These are phyloP conservation scores for Psilocybe tampanensis DNA, from an alignment of 768 basidiomycete genomes.

Conservation along the genomic window DNA sequence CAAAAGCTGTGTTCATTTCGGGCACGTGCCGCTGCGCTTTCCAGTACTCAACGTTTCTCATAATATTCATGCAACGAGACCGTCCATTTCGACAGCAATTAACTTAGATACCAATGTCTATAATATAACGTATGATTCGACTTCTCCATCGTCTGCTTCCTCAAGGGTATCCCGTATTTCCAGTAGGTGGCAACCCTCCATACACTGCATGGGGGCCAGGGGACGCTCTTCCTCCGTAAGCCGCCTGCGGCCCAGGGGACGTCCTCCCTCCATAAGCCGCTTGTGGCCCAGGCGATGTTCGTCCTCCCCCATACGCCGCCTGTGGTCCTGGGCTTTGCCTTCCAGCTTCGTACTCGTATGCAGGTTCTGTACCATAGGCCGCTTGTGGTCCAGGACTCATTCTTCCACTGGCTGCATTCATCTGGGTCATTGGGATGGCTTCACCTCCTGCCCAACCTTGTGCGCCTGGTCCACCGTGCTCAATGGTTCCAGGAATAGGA, in stretches of 20 bases:
- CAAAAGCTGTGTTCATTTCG: constrained; percentile 2
- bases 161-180: not conserved
- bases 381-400: constrained; percentile 44
- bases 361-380: constrained; percentile 24
- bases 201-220: constrained; percentile 37
- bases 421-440: constrained; percentile 77
- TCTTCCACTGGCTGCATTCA: constrained; percentile 34
- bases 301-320: constrained; percentile 33
- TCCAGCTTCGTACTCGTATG: constrained; percentile 28
- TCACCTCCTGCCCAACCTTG: constrained; percentile 52
- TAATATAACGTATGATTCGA: constrained; percentile 5
- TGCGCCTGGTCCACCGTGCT: constrained; percentile 33
- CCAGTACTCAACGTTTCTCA: not conserved
- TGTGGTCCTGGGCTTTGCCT: constrained; percentile 31
- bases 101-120: constrained; percentile 12
- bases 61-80: no score
- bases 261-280: constrained; percentile 32
- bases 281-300: constrained; percentile 35
- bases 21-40: constrained; percentile 6
- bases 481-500: constrained; percentile 68
- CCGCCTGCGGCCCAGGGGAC: constrained; percentile 46
- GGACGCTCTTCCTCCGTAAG: constrained; percentile 39
- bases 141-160: not conserved
- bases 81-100: constrained; percentile 6
- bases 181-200: constrained; percentile 3